phyloP scores from a whole-genome alignment of 139 green algal genomes.

The Chlorella vulgaris region DNA sequence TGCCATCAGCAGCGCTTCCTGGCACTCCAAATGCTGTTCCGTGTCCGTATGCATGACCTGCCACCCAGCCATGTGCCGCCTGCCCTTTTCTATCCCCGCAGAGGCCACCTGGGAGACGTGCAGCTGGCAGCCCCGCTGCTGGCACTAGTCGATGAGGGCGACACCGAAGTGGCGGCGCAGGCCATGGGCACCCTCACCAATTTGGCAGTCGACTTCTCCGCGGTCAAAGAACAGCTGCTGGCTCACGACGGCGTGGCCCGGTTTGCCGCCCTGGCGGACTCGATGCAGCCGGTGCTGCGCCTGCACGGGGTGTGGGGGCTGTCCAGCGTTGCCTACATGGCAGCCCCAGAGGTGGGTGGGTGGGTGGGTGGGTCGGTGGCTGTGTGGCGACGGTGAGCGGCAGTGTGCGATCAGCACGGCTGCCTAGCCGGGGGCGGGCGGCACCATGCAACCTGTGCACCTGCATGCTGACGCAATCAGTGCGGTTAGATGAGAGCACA shows the following conservation, averaged over 20 bases:
- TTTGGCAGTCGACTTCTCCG: constrained; percentile 80
- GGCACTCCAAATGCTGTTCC: too few species aligned
- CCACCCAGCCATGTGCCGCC: not conserved
- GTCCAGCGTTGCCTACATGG: constrained; percentile 69
- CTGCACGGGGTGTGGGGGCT: constrained; percentile 78
- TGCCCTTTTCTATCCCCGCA: not conserved
- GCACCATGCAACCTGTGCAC: too few species aligned
- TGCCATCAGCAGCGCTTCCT: too few species aligned
- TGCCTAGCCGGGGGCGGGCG: too few species aligned
- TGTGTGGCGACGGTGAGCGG: not conserved
- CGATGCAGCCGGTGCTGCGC: constrained; percentile 55
- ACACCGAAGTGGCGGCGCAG: constrained; percentile 63
- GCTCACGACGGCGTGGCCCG: constrained; percentile 43
- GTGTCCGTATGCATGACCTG: too few species aligned
- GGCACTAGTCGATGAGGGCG: constrained; percentile 53
- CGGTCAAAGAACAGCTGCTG: constrained; percentile 71
- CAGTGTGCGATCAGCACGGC: too few species aligned
- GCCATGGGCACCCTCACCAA: constrained; percentile 80
- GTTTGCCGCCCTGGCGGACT: constrained; percentile 55
- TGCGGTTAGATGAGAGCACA: too few species aligned
- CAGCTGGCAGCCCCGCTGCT: constrained; percentile 69
- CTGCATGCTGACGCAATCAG: too few species aligned
- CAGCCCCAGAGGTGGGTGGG: constrained; percentile 40
- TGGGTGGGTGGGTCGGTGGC: not conserved
- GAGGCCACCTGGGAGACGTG: constrained; percentile 41